Evolutionary conservation across 495 filamentous ascomycete genomes (phyloP), one percentile per base, ranked within the genome.

Genomic region (Neurospora sublineolata): DNA sequence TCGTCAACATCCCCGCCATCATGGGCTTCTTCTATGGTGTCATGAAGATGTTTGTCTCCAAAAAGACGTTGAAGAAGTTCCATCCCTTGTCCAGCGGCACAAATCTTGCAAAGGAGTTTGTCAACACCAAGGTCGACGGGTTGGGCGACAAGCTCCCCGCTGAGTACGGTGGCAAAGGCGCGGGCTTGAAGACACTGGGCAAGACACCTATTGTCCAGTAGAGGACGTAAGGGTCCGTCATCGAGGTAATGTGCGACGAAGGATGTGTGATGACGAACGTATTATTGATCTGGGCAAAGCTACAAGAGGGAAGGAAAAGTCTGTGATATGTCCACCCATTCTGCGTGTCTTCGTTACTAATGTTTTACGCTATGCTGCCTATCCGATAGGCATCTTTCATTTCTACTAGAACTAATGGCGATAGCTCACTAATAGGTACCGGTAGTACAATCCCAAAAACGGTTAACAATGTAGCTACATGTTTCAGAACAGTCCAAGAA

Each of bases 1-100:
- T 97, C 77, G 90, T 97, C 82, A 97, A 97, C 72, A 92, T 97
- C 8, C 93, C 94, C 0, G 79, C 88, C 69, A 83, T 97, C 76
- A 97, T 96, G 93, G 90, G 91, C 67, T 97, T 93, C 88, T 85
- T 97, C 78, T 97, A 91, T 78, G 81, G 81, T 37, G 84, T 89
- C 69, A 91, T 96, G 84, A 96, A 93, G 85, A 79, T 92, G 27
- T 87, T 97, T 77, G 81, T 95, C 58, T 88, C 89, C 71, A 84
- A 87, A 75, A 92, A 93, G 80, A 97, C 92, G 4, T 85, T 90
- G 74, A 91, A 90, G 84, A 96, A 97, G 82, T 92, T 97, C 81
- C 89, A 90, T 72, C 90, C 92, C 69, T 87, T 97, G 83, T 86
- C 87, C 39, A 92, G 93, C 76, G 93, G 93, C 27, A 84, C 77